phyloP scores from a whole-genome alignment of 345 rosid species.

The Trapa incisa region DNA sequence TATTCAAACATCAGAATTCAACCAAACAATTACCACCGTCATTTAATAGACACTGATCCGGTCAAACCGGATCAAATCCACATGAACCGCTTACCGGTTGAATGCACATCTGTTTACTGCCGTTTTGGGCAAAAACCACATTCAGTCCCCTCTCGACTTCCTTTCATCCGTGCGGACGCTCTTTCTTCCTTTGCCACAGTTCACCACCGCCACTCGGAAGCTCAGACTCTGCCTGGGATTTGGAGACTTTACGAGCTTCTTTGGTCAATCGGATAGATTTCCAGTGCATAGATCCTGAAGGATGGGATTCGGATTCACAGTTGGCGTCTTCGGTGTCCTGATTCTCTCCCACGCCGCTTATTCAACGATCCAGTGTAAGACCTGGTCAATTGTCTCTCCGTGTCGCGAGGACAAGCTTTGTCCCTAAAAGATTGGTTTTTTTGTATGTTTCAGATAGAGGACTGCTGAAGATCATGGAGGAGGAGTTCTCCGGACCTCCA shows the following conservation, averaged over 20 bases:
- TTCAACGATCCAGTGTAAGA: slow-evolving; percentile 76
- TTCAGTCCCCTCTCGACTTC: no score
- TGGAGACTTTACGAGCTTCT: background rate
- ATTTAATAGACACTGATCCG: no score
- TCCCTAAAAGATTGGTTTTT: slow-evolving; percentile 4
- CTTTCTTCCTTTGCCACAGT: background rate
- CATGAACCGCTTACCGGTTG: no score
- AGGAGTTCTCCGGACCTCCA: slow-evolving; percentile 77
- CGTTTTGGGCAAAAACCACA: no score
- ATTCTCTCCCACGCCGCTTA: slow-evolving; percentile 85
- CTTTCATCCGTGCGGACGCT: no score
- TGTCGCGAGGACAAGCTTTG: background rate
- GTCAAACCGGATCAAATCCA: no score
- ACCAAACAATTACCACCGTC: no score
- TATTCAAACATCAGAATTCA: no score
- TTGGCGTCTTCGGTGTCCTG: slow-evolving; percentile 52
- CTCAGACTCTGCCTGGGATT: background rate
- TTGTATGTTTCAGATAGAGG: slow-evolving; percentile 52
- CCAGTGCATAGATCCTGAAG: background rate
- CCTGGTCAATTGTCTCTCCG: background rate
- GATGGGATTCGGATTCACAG: slow-evolving; percentile 53
- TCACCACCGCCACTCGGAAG: background rate
- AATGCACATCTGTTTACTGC: no score
- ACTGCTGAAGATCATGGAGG: slow-evolving; percentile 80
- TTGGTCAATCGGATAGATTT: background rate